Base-by-base conservation (phyloP, 805 yeast species). In the Torulaspora gathmanii region DNA sequence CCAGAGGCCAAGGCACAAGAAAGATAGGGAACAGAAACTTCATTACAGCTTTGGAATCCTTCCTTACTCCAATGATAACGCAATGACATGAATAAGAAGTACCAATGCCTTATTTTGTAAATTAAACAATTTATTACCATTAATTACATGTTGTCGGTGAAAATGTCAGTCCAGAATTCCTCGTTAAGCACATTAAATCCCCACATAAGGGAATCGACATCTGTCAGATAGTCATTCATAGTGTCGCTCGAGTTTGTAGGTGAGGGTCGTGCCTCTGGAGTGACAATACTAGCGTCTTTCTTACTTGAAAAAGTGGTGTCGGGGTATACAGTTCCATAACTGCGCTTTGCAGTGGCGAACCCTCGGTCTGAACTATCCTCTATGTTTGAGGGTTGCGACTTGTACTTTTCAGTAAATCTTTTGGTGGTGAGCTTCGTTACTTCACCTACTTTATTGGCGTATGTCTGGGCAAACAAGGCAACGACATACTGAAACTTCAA, bases 111-210 rank as follows among this genome's bases (percentile, higher is more conserved):
- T 12, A 7, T 26, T 11, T 17, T 13, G 23, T 37, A 27, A 20
- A 10, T 15, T 30, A 22, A 37, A 25, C 3, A 17, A 28, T 20
- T 19, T 22, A 23, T 22, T 38, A 28, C 19, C 13, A 28, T 28
- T 19, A 29, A 38, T 38, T 49, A 55, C 50, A 50, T 47, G 30
- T 48, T 50, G 33, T 53, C 52, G 29, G 51, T 44, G 25, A 61
- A 52, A 30, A 63, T 49, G 44, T 82, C 85, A 28, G 80, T 72
- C 89, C 89, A 83, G 54, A 83, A 80, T 56, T 83, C 89, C 55
- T 82, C 89, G 46, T 78, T 79, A 28, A 82, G 61, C 8, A 80
- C 75, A 68, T 74, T 71, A 38, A 72, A 73, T 9, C 80, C 77
- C 53, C 68, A 67, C 37, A 75, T 78, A 16, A 71, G 54, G 40